Conservation (phyloP, 768 basidiomycete species). For the Leccinum ochraceum region DNA sequence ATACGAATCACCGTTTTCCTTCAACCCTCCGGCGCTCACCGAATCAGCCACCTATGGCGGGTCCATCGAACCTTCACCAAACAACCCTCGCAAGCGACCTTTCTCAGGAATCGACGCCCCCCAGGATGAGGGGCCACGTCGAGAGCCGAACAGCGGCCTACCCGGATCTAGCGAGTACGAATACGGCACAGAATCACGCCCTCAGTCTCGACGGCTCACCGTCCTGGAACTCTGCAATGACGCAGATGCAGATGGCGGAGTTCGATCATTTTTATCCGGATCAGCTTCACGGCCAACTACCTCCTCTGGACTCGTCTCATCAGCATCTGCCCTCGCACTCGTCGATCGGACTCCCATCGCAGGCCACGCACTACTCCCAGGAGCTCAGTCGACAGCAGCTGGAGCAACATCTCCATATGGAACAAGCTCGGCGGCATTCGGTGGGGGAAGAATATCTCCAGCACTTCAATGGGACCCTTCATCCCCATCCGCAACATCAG, state of each 20-base stretch:
- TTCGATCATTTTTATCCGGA: slow-evolving; percentile 49
- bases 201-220: slow-evolving; percentile 76
- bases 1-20: slow-evolving; percentile 76
- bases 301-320: slow-evolving; percentile 47
- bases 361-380: slow-evolving; percentile 45
- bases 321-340: slow-evolving; percentile 51
- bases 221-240: slow-evolving; percentile 92
- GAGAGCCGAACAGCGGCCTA: slow-evolving; percentile 35
- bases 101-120: slow-evolving; percentile 56
- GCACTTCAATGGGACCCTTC: slow-evolving; percentile 36
- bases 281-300: slow-evolving; percentile 44
- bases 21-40: slow-evolving; percentile 64
- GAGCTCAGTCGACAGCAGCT: slow-evolving; percentile 48
- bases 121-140: slow-evolving; percentile 42
- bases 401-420: slow-evolving; percentile 39
- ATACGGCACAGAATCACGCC: slow-evolving; percentile 73
- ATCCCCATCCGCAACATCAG: slow-evolving; percentile 32
- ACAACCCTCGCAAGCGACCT: slow-evolving; percentile 62
- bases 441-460: slow-evolving; percentile 40
- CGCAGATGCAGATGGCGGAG: slow-evolving; percentile 45
- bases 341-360: slow-evolving; percentile 44
- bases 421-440: slow-evolving; percentile 35
- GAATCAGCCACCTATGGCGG: slow-evolving; percentile 34
- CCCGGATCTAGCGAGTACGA: slow-evolving; percentile 50
- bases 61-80: slow-evolving; percentile 36